Base-by-base conservation (phyloP, 2,329 filamentous ascomycete species). In the Fusarium longipes region DNA sequence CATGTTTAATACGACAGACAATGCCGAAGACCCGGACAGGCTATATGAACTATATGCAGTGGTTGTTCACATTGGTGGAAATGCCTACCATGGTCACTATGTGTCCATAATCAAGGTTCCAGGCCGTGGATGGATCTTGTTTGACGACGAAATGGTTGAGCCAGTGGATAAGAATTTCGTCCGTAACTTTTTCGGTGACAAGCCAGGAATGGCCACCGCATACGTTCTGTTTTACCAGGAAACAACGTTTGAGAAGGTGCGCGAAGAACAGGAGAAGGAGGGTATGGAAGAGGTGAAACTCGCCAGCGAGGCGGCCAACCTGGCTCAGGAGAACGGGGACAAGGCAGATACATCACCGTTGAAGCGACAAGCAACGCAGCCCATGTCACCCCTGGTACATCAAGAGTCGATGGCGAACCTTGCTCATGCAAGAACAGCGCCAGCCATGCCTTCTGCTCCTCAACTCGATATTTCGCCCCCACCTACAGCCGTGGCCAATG, bases 151-250 rank as follows among this genome's bases (percentile, higher is more conserved):
- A 80, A 93, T 98, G 88, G 96, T 99, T 6, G 96, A 99, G 77
- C 96, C 96, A 0, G 96, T 99, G 7, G 93, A 97, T 78, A 97
- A 97, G 79, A 90, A 92, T 75, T 99, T 96, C 75, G 96, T 99
- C 35, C 88, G 91, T 68, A 97, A 97, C 77, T 99, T 99, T 80
- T 99, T 99, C 73, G 96, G 96, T 17, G 96, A 97, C 76, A 93
- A 92, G 74, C 90, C 91, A 1, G 93, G 93, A 5, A 88, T 96
- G 77, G 96, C 96, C 11, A 97, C 94, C 73, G 96, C 96, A 29
- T 99, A 99, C 74, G 94, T 99, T 17, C 83, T 99, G 11, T 99
- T 99, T 78, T 99, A 99, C 79, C 96, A 97, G 77, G 95, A 99
- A 78, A 98, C 87, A 5, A 89, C 87, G 0, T 86, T 88, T 59